These are phyloP conservation scores for Mariannaea sp. DNA, from an alignment of 2,329 filamentous ascomycete species.

Conservation along the genomic window DNA sequence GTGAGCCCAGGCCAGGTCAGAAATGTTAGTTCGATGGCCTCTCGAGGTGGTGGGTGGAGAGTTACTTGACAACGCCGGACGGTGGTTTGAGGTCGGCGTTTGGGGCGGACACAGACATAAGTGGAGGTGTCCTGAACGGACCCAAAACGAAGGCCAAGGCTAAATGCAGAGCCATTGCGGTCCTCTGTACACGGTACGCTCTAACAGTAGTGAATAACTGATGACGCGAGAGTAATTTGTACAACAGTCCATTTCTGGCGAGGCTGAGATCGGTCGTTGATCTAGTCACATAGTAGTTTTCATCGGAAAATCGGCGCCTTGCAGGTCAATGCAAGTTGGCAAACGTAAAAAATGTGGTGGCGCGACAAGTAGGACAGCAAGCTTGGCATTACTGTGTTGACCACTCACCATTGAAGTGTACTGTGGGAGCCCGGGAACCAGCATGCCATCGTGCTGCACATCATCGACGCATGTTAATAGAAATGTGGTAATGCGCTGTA, in stretches of 20 bases:
- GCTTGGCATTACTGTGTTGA: conserved; percentile 1
- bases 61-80: conserved; percentile 25
- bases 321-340: conserved; percentile 24
- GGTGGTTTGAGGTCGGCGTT: conserved; percentile 38
- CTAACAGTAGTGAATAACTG: neutral
- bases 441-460: conserved; percentile 29
- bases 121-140: conserved; percentile 30
- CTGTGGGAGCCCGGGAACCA: conserved; percentile 15
- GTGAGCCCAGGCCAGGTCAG: conserved; percentile 25
- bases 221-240: conserved; percentile 2
- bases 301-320: conserved; percentile 20
- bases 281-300: too few relatives aligned
- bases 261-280: conserved; percentile 35
- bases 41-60: conserved; percentile 32
- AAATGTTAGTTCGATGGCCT: conserved; percentile 25
- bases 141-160: conserved; percentile 8
- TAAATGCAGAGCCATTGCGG: conserved; percentile 24
- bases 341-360: conserved; percentile 24
- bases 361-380: conserved; percentile 14
- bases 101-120: conserved; percentile 37
- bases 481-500: too few relatives aligned
- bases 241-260: conserved; percentile 20
- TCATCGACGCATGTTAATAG: conserved; percentile 20
- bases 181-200: conserved; percentile 27
- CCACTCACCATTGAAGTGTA: conserved; percentile 11